Evolutionary conservation across 768 basidiomycete genomes (phyloP).

Genomic region (Lactarius pseudohatsudake): DNA sequence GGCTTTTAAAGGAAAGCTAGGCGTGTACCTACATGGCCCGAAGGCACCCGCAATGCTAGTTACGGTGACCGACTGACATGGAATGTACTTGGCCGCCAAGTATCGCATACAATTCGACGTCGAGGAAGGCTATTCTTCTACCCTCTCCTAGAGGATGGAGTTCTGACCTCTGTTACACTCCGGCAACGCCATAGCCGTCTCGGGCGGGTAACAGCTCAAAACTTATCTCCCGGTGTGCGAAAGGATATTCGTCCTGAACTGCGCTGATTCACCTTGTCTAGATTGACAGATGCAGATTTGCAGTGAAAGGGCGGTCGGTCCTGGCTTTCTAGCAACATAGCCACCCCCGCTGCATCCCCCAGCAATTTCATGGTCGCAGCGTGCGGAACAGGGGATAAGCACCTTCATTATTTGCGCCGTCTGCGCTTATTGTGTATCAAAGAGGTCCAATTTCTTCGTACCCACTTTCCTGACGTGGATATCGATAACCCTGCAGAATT

Average conservation of each 20-base stretch:
- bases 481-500: conserved; percentile 62
- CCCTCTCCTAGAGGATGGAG: conserved; percentile 58
- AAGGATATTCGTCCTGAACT: neutral
- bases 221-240: conserved; percentile 14
- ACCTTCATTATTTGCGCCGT: conserved; percentile 3
- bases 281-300: conserved; percentile 35
- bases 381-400: conserved; percentile 66
- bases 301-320: conserved; percentile 36
- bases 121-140: conserved; percentile 31
- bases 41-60: too few species aligned
- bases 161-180: conserved; percentile 57
- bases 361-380: conserved; percentile 43
- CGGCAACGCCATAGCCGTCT: conserved; percentile 43
- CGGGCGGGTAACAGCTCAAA: conserved; percentile 52
- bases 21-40: neutral
- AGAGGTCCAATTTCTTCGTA: conserved; percentile 68
- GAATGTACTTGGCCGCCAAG: conserved; percentile 27
- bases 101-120: conserved; percentile 4
- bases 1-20: conserved; percentile 10
- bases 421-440: conserved; percentile 6
- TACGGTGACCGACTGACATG: neutral
- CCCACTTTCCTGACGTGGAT: conserved; percentile 70
- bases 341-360: conserved; percentile 37
- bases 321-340: conserved; percentile 59
- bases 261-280: conserved; percentile 29